A percentile compares a stretch with the other conserved stretches of the same genome.
Evolutionary conservation across 78 protist genomes (phyloP).

Genomic region (Dictyostelium firmibasis): DNA sequence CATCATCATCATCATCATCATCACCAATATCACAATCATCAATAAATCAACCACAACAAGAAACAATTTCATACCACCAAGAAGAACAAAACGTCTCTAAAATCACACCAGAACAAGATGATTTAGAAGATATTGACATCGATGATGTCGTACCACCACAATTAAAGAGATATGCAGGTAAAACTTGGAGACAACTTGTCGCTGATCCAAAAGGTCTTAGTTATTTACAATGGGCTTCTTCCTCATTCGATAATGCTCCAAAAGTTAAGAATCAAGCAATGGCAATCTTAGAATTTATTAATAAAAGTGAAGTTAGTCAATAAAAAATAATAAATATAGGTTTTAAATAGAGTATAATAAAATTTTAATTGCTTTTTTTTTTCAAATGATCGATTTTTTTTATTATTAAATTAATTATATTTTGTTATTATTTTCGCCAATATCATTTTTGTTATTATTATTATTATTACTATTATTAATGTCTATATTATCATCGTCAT

Average conservation of each 20-base stretch:
- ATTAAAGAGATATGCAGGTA: slow-evolving; percentile 66
- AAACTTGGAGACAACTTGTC: slow-evolving; percentile 74
- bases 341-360: neutral
- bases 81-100: neutral
- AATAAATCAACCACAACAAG: neutral
- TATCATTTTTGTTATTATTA: neutral
- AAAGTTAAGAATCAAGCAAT: slow-evolving; percentile 2
- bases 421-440: neutral
- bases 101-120: neutral
- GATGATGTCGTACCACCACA: slow-evolving; percentile 62
- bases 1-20: slow-evolving; percentile 16
- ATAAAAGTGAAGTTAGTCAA: neutral
- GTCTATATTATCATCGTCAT: neutral
- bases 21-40: neutral
- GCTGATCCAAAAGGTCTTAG: slow-evolving; percentile 58
- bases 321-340: neutral
- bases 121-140: slow-evolving; percentile 14
- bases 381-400: neutral
- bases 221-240: slow-evolving; percentile 58
- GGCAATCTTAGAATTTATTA: slow-evolving; percentile 45
- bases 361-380: neutral
- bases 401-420: no score
- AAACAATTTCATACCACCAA: neutral
- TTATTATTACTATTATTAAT: neutral
- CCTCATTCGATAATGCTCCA: neutral